Evolutionary conservation across 306 rosid species (phyloP).

Genomic region (Leucaena leucocephala): DNA sequence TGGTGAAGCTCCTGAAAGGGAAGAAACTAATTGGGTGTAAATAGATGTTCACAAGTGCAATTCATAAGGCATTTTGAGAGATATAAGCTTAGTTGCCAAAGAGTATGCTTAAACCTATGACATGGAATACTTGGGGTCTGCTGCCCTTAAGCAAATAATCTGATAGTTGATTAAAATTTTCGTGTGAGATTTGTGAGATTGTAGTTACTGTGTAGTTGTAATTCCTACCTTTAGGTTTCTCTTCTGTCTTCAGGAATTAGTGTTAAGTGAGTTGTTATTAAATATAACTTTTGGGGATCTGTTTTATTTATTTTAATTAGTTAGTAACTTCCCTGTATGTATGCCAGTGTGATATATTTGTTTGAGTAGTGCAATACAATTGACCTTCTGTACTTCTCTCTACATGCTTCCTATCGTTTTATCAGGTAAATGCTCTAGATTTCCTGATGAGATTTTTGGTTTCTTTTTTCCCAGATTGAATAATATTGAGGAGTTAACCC

Average conservation of each 20-base stretch:
- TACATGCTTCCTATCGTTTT: not conserved
- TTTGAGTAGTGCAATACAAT: not conserved
- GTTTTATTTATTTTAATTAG: not conserved
- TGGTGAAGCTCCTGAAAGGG: not conserved
- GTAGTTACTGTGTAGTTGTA: not conserved
- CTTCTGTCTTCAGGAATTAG: not conserved
- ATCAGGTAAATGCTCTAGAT: not conserved
- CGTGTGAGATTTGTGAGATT: not conserved
- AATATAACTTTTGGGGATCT: not conserved
- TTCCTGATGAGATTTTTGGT: not conserved
- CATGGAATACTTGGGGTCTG: not conserved
- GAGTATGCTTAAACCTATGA: not conserved
- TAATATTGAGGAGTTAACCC: slow-evolving; percentile 68
- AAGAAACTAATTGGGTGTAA: not conserved
- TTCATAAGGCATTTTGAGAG: not conserved
- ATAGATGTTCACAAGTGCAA: not conserved
- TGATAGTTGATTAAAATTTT: not conserved
- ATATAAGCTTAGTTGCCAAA: not conserved
- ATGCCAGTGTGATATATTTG: not conserved
- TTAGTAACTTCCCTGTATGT: not conserved
- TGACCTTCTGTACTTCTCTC: not conserved
- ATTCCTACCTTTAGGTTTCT: not conserved
- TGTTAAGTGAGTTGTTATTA: not conserved
- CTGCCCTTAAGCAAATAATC: not conserved
- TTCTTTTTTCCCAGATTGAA: slow-evolving; percentile 49